phyloP scores from a whole-genome alignment of 768 basidiomycete genomes.

The Nidula microcarpa region DNA sequence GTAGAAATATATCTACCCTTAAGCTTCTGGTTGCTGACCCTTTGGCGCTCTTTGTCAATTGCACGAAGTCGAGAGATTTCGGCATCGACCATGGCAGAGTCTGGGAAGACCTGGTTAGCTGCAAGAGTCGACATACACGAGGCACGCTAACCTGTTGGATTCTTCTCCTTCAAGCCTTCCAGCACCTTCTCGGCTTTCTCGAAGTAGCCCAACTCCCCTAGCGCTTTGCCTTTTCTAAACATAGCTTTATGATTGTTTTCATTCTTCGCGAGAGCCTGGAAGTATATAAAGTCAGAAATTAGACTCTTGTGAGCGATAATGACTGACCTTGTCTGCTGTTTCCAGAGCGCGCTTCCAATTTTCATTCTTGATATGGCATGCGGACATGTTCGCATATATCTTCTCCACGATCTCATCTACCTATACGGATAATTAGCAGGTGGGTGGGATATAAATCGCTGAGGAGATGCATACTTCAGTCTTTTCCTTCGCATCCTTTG shows the following conservation, averaged over 20 bases:
- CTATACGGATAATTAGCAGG: constrained; percentile 29
- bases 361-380: constrained; percentile 74
- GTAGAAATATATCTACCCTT: constrained; percentile 45
- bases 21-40: constrained; percentile 63
- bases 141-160: constrained; percentile 46
- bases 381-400: constrained; percentile 83
- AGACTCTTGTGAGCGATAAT: neutral
- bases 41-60: constrained; percentile 67
- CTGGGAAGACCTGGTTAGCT: too few species aligned
- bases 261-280: constrained; percentile 72
- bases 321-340: constrained; percentile 71
- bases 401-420: constrained; percentile 75
- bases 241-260: constrained; percentile 73
- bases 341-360: constrained; percentile 81
- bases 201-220: constrained; percentile 72
- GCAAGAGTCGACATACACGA: too few species aligned
- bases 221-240: constrained; percentile 78
- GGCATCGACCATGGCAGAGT: constrained; percentile 53
- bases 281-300: neutral
- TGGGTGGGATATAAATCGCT: neutral
- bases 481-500: constrained; percentile 47
- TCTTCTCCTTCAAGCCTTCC: constrained; percentile 61
- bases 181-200: constrained; percentile 70
- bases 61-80: constrained; percentile 61
- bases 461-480: constrained; percentile 50